A percentile compares a stretch with the other conserved stretches of the same genome.
Evolutionary conservation across 352 stramenopile species (phyloP).

Genomic region (Phytopythium litorale): DNA sequence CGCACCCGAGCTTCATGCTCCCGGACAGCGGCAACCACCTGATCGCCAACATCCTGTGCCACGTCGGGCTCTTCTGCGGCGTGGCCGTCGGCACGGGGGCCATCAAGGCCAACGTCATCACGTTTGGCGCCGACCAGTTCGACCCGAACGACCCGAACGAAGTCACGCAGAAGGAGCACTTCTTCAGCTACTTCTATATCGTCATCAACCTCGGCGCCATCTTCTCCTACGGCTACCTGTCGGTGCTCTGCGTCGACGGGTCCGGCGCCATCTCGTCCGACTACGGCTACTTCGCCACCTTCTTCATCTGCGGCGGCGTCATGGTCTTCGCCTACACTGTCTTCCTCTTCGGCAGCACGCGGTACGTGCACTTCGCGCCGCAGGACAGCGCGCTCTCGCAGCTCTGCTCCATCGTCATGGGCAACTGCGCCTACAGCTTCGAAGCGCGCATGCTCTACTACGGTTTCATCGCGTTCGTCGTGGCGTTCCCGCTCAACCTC

Average conservation of each 20-base stretch:
- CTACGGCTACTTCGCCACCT: slow-evolving; percentile 90
- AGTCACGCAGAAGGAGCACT: slow-evolving; percentile 73
- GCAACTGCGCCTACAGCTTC: slow-evolving; percentile 78
- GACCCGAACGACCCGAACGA: slow-evolving; percentile 83
- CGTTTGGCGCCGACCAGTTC: slow-evolving; percentile 85
- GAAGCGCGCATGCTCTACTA: slow-evolving; percentile 78
- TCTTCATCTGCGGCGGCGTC: slow-evolving; percentile 73
- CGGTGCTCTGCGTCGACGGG: slow-evolving; percentile 86
- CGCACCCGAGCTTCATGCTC: slow-evolving; percentile 54
- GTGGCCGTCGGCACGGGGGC: slow-evolving; percentile 77
- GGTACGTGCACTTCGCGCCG: slow-evolving; percentile 76
- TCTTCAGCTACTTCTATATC: slow-evolving; percentile 93
- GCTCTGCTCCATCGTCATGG: slow-evolving; percentile 65
- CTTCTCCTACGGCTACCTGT: slow-evolving; percentile 90
- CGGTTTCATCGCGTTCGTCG: slow-evolving; percentile 56
- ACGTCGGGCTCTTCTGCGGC: slow-evolving; percentile 69
- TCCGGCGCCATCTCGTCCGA: slow-evolving; percentile 59
- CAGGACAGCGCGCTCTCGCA: slow-evolving; percentile 74
- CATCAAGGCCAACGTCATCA: slow-evolving; percentile 88
- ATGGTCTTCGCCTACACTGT: slow-evolving; percentile 80
- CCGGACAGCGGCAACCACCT: slow-evolving; percentile 31
- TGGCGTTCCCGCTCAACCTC: slow-evolving; percentile 68
- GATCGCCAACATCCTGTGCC: slow-evolving; percentile 62
- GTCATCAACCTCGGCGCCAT: slow-evolving; percentile 90
- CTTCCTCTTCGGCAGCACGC: slow-evolving; percentile 48